Evolutionary conservation across 1,139 yeast genomes (phyloP), one percentile per base, ranked within the genome.

Genomic region (Geotrichum cucujoidarum): DNA sequence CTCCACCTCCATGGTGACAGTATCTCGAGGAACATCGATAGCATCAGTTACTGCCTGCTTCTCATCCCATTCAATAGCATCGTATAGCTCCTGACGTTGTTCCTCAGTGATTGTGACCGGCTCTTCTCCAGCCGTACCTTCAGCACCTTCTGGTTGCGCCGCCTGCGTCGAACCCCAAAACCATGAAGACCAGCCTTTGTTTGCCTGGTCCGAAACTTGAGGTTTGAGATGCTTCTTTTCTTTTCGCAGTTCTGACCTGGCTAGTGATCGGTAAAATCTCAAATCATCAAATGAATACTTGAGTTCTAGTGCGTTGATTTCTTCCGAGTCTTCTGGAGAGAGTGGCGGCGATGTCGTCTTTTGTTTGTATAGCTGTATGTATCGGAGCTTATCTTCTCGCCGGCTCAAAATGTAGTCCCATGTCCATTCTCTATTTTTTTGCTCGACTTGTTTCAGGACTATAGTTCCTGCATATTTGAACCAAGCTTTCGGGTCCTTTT

Each of bases 11-110:
- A 85, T 59, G 21, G 77, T 78, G 2, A 84, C 78, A 35, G 89
- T 73, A 53, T 89, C 94, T 45, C 80, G 75, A 0, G 97, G 95
- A 1, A 85, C 61, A 54, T 83, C 84, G 11, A 83, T 70, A 0
- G 81, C 68, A 14, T 77, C 77, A 0, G 72, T 55, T 0, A 78
- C 60, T 0, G 76, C 75, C 47, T 77, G 73, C 25, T 77, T 71
- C 53, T 89, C 96, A 58, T 89, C 87, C 68, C 84, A 90, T 53
- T 90, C 99, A 55, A 94, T 92, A 0, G 97, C 95, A 53, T 88
- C 95, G 61, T 88, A 90, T 14, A 92, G 73, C 48, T 94, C 98
- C 61, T 88, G 61, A 31, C 69, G 60, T 52, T 71, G 74, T 49
- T 71, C 72, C 4, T 70, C 75, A 0, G 75, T 71, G 59, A 72